Conservation (phyloP, 805 yeast genomes). For the Suhomyces sp. region DNA sequence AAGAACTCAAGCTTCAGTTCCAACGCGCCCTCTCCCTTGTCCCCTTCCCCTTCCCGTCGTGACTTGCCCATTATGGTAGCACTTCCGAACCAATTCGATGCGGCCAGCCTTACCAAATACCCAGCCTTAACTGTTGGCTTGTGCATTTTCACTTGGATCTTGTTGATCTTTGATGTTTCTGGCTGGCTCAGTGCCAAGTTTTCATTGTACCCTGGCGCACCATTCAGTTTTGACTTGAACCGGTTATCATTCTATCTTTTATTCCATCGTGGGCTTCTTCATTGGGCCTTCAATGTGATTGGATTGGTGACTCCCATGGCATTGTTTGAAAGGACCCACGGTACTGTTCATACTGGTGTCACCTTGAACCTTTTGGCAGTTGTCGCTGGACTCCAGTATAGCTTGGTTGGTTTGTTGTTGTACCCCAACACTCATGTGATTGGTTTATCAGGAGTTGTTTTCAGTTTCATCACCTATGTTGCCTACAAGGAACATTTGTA, state of each 20-base stretch:
- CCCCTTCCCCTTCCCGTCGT: not conserved
- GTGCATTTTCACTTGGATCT: slow-evolving; percentile 49
- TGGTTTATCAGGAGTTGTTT: slow-evolving; percentile 76
- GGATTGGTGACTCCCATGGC: slow-evolving; percentile 61
- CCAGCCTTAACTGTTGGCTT: slow-evolving; percentile 69
- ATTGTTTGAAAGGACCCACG: slow-evolving; percentile 68
- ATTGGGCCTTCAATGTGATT: slow-evolving; percentile 58
- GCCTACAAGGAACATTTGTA: slow-evolving; percentile 46
- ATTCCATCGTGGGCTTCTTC: slow-evolving; percentile 61
- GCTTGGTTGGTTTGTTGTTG: slow-evolving; percentile 49
- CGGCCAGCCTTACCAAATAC: slow-evolving; percentile 14
- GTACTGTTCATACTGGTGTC: slow-evolving; percentile 84
- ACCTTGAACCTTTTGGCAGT: slow-evolving; percentile 72
- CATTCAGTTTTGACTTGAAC: slow-evolving; percentile 46
- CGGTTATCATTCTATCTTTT: slow-evolving; percentile 70
- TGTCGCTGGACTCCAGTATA: slow-evolving; percentile 62
- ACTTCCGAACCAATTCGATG: slow-evolving; percentile 3
- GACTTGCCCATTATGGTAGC: not conserved
- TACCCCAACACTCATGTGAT: slow-evolving; percentile 54
- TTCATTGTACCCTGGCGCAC: slow-evolving; percentile 55
- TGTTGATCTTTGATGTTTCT: slow-evolving; percentile 40
- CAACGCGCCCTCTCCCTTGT: not conserved
- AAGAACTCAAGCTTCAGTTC: too few relatives aligned
- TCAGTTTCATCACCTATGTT: slow-evolving; percentile 61
- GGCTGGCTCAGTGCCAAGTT: slow-evolving; percentile 33